Evolutionary conservation across 129 eudicot genomes (phyloP), one percentile per base, ranked within the genome.

Genomic region (Ambrosia trifida): DNA sequence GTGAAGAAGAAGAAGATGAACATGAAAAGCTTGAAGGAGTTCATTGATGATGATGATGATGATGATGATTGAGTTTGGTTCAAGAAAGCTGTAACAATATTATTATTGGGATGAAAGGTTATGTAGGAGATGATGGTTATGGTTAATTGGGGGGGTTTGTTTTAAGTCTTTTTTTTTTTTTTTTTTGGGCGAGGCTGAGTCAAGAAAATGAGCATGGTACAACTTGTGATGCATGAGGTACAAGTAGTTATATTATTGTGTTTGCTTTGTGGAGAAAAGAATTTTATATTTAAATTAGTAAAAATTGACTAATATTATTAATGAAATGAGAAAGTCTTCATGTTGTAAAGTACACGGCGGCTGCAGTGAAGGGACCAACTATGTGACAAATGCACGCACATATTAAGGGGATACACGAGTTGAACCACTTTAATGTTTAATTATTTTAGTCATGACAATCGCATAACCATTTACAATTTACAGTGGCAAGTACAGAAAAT

Each of bases 41-140:
- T 54, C 86, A 82, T 82, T 82, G 11, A 7, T 66, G 53, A 64
- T 36, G 50, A 33, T 4, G n/a, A n/a, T n/a, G n/a, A n/a, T 82
- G 11, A 7, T 66, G 53, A 64, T 36, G 50, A 33, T 4, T 43
- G n/a, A 58, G 68, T 10, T 33, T 65, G 4, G 51, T 60, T 59
- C 57, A 70, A 76, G 74, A 70, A 77, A 43, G 58, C 45, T 77
- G 66, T 28, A 50, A 64, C 61, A 63, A 69, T 44, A 44, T 70
- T 77, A 35, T 20, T 35, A 57, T 50, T 70, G 57, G n/a, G 71
- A 12, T 20, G 63, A 56, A 20, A 56, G 4, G 63, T 56, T 11
- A 4, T 47, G 53, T 47, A 11, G 53, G 53, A 47, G 30, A 51
- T 51, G 24, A 51, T 17, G 31, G 56, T n/a, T 14, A 49, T 49